Evolutionary conservation across 1,139 yeast species (phyloP).

Genomic region (Debaryomyces udenii): DNA sequence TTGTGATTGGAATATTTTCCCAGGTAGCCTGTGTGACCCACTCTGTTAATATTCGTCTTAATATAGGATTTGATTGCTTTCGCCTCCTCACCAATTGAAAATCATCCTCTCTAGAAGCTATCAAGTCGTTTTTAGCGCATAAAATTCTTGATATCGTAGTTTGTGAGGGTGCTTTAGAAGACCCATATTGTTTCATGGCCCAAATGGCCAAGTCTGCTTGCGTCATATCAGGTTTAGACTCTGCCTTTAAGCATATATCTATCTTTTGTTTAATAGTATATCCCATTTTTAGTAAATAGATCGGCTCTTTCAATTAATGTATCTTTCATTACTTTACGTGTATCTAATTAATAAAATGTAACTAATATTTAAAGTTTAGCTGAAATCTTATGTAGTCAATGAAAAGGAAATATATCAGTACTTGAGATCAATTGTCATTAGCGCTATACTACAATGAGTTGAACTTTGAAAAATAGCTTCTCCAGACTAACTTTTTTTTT

Average conservation of each 20-base stretch:
- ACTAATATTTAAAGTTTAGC: no score
- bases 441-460: no score
- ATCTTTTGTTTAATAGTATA: conserved; percentile 66
- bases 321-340: not conserved
- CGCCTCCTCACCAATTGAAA: conserved; percentile 56
- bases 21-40: conserved; percentile 72
- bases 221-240: conserved; percentile 67
- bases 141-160: conserved; percentile 67
- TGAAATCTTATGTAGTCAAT: no score
- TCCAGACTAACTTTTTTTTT: no score
- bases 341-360: no score
- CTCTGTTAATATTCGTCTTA: conserved; percentile 61
- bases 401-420: no score
- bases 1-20: conserved; percentile 67
- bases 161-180: conserved; percentile 61
- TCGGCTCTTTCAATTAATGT: not conserved
- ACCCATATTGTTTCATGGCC: conserved; percentile 60
- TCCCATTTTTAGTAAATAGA: conserved; percentile 45
- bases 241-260: conserved; percentile 68
- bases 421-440: no score
- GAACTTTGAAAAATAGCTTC: no score
- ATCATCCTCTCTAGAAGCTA: conserved; percentile 62
- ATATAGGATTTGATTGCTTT: conserved; percentile 57
- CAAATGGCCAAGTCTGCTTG: conserved; percentile 67
- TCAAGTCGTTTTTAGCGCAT: conserved; percentile 58